phyloP scores from a whole-genome alignment of 2,329 filamentous ascomycete species.

The Gyromitra esculenta region DNA sequence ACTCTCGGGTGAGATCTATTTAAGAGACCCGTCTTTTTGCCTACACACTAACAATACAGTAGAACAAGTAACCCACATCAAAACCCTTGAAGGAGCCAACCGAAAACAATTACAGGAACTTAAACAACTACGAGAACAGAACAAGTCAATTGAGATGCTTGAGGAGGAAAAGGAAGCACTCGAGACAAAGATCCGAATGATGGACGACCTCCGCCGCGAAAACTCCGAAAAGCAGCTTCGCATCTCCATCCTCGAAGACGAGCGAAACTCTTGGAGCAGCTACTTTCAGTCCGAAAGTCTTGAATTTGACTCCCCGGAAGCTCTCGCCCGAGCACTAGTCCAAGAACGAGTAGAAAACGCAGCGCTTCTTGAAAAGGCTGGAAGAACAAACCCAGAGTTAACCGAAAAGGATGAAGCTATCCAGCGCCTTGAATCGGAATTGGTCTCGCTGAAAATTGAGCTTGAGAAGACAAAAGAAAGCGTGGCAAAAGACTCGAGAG shows the following conservation, averaged over 20 bases:
- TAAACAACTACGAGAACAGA: slow-evolving; percentile 79
- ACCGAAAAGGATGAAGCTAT: slow-evolving; percentile 80
- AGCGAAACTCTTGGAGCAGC: slow-evolving; percentile 84
- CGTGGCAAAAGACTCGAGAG: slow-evolving; percentile 70
- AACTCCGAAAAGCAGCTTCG: slow-evolving; percentile 82
- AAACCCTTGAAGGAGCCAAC: slow-evolving; percentile 80
- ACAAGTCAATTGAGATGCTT: slow-evolving; percentile 89
- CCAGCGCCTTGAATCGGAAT: slow-evolving; percentile 76
- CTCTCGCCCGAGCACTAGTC: slow-evolving; percentile 82
- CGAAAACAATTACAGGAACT: slow-evolving; percentile 82
- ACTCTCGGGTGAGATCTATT: slow-evolving; percentile 62
- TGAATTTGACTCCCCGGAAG: slow-evolving; percentile 88
- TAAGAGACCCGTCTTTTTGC: background rate
- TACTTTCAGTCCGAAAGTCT: slow-evolving; percentile 77
- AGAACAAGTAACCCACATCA: slow-evolving; percentile 92
- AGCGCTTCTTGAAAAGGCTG: slow-evolving; percentile 81
- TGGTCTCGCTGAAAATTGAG: slow-evolving; percentile 71
- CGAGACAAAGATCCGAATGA: slow-evolving; percentile 78
- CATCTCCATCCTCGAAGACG: slow-evolving; percentile 86
- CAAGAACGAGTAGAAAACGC: slow-evolving; percentile 82
- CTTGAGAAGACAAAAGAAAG: slow-evolving; percentile 73
- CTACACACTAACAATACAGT: slow-evolving; percentile 61
- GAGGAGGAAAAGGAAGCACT: slow-evolving; percentile 93
- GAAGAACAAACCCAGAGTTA: slow-evolving; percentile 80
- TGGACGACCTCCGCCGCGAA: slow-evolving; percentile 78